Evolutionary conservation across 2,329 filamentous ascomycete species (phyloP).

Genomic region (Trichoderma sp.): DNA sequence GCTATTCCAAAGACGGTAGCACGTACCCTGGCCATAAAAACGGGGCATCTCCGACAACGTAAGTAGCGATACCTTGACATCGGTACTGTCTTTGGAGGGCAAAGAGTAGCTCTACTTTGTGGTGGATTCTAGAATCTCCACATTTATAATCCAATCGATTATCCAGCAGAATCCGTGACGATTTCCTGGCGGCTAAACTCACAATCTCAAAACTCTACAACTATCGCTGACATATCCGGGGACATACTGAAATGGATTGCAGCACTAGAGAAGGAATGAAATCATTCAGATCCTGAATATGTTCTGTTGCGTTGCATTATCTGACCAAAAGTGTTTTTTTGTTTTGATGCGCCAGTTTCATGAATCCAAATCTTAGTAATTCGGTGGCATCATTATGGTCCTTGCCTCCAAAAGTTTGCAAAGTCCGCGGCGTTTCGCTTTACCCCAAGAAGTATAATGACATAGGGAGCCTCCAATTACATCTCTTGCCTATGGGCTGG

Average conservation of each 20-base stretch:
- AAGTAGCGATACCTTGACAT: neutral
- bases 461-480: neutral
- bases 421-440: neutral
- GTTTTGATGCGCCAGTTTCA: neutral
- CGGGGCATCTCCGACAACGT: neutral
- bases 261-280: neutral
- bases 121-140: neutral
- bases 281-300: too few species aligned
- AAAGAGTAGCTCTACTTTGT: neutral
- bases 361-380: neutral
- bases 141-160: neutral
- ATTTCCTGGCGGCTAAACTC: neutral
- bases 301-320: neutral
- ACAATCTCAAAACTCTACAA: neutral
- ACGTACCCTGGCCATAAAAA: neutral
- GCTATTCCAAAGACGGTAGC: neutral
- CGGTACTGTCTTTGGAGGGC: rapidly evolving
- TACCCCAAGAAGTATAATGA: neutral
- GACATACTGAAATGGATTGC: neutral
- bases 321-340: neutral
- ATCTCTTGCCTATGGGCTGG: neutral
- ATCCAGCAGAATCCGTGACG: neutral
- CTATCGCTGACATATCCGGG: neutral
- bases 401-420: neutral
- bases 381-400: neutral